Evolutionary conservation across 179 eudicot species (phyloP).

Genomic region (Nepenthes alata): DNA sequence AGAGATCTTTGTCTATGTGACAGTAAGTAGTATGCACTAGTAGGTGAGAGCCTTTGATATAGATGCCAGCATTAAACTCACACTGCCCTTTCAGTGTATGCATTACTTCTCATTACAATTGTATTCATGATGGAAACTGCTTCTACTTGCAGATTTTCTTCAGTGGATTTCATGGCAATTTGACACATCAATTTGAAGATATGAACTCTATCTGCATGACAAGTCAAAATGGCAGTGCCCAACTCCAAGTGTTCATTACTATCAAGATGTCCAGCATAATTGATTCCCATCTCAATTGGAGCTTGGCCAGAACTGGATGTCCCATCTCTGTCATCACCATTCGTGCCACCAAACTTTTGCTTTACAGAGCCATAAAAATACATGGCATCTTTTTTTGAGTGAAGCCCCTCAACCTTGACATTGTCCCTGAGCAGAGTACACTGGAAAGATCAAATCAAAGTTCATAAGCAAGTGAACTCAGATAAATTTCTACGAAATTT

Average conservation of each 20-base stretch:
- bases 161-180: constrained; percentile 26
- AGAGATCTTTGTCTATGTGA: background rate
- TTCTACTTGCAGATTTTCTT: constrained; percentile 42
- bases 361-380: constrained; percentile 12
- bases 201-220: constrained; percentile 36
- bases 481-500: background rate
- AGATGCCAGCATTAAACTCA: constrained; percentile 21
- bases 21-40: too few species aligned
- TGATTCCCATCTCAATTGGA: constrained; percentile 10
- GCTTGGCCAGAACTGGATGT: constrained; percentile 17
- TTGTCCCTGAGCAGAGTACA: constrained; percentile 86
- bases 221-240: constrained; percentile 15
- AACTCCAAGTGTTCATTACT: constrained; percentile 7
- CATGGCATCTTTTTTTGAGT: constrained; percentile 19
- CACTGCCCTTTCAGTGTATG: constrained; percentile 59
- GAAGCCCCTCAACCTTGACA: constrained; percentile 39
- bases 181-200: constrained; percentile 41
- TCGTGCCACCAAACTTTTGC: constrained; percentile 11
- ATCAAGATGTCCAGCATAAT: constrained; percentile 10
- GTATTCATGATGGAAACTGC: constrained; percentile 69
- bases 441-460: constrained; percentile 76
- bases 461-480: constrained; percentile 38
- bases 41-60: background rate
- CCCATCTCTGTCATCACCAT: constrained; percentile 9
- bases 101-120: constrained; percentile 48